These are phyloP conservation scores for Neurospora intermedia DNA, from an alignment of 495 filamentous ascomycete genomes.

Conservation along the genomic window DNA sequence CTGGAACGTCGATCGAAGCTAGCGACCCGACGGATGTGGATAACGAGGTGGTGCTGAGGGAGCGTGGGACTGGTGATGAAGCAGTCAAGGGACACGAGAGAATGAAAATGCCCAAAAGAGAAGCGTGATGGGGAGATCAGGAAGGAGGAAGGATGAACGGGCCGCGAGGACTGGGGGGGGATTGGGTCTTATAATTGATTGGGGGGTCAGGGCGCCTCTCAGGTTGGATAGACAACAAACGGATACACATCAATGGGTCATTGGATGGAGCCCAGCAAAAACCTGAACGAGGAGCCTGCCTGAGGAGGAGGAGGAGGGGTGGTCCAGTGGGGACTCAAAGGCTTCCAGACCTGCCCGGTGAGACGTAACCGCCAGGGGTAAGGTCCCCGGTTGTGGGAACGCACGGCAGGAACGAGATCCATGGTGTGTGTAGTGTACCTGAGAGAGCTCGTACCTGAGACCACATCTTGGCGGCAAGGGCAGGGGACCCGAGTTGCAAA, in stretches of 20 bases:
- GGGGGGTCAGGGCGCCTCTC: neutral
- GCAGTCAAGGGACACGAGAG: constrained; percentile 2
- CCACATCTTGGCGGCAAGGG: neutral
- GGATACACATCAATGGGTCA: neutral
- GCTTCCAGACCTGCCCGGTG: neutral
- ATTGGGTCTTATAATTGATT: neutral
- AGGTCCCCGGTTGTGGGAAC: neutral
- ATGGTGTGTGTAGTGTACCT: neutral
- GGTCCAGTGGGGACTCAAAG: neutral
- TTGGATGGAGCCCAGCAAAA: neutral
- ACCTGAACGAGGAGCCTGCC: neutral
- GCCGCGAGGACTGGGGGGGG: neutral
- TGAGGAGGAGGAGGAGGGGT: constrained; percentile 1
- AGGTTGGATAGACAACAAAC: neutral
- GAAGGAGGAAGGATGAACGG: neutral
- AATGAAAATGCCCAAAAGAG: neutral
- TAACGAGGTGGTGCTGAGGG: constrained; percentile 7
- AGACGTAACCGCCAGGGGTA: neutral
- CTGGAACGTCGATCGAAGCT: constrained; percentile 25
- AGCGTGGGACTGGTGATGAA: neutral
- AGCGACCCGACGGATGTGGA: constrained; percentile 21
- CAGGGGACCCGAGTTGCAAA: neutral
- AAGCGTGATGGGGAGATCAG: constrained; percentile 1
- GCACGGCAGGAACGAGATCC: neutral
- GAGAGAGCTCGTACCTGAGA: neutral